These are phyloP conservation scores for Boletus bicolor DNA, from an alignment of 768 basidiomycete genomes.

Conservation along the genomic window DNA sequence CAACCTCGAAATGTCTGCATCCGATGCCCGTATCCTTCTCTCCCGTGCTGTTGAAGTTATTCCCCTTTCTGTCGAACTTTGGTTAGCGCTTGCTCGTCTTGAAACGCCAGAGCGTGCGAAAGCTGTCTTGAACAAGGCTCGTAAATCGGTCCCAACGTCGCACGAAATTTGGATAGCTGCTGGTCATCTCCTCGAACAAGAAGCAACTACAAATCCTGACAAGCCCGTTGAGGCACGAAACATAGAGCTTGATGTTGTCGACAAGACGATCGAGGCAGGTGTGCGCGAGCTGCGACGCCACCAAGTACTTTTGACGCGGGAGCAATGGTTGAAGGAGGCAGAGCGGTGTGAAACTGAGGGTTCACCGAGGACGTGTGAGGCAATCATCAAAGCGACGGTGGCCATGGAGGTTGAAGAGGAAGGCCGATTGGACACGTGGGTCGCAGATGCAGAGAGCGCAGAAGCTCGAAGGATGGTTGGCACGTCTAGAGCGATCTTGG, in stretches of 20 bases:
- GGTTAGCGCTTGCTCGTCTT: conserved; percentile 96
- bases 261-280: conserved; percentile 84
- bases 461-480: conserved; percentile 71
- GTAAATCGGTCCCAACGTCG: conserved; percentile 89
- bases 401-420: conserved; percentile 95
- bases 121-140: conserved; percentile 92
- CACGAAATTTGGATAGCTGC: conserved; percentile 99
- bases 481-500: conserved; percentile 83
- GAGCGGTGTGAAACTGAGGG: conserved; percentile 88
- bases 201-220: conserved; percentile 45
- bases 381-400: conserved; percentile 92
- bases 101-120: conserved; percentile 91
- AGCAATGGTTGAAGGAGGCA: conserved; percentile 96
- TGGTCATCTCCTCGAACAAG: conserved; percentile 87
- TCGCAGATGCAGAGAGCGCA: conserved; percentile 84
- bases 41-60: conserved; percentile 96
- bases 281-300: conserved; percentile 76
- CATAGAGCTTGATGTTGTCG: conserved; percentile 71
- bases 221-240: conserved; percentile 51
- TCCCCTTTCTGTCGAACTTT: conserved; percentile 92
- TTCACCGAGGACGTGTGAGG: conserved; percentile 82
- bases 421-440: conserved; percentile 85
- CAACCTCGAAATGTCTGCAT: conserved; percentile 85
- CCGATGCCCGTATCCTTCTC: conserved; percentile 89
- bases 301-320: conserved; percentile 79